Evolutionary conservation across 768 basidiomycete species (phyloP).

Genomic region (Agrocybe praecox): DNA sequence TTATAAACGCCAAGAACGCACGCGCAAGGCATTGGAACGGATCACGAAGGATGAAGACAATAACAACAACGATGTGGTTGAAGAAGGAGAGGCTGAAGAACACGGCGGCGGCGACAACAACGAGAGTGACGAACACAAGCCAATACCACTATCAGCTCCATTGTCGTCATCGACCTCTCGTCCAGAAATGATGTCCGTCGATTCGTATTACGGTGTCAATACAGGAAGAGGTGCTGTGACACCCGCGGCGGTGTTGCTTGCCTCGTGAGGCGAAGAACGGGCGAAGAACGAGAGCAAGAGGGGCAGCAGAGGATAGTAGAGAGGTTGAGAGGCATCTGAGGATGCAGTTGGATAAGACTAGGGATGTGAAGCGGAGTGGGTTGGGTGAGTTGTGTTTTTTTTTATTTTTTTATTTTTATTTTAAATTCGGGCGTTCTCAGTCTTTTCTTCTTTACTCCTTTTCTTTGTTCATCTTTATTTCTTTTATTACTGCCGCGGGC

Average conservation of each 20-base stretch:
- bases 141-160: too few relatives aligned
- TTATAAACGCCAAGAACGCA: slow-evolving; percentile 19
- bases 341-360: not conserved
- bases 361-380: not conserved
- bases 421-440: not conserved
- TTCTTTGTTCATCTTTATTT: too few relatives aligned
- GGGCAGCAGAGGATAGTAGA: not conserved
- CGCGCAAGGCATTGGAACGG: slow-evolving; percentile 26
- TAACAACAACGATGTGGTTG: not conserved
- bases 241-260: too few relatives aligned
- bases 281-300: not conserved
- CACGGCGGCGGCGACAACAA: not conserved
- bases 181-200: not conserved
- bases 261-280: too few relatives aligned
- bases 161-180: not conserved
- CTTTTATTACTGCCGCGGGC: too few relatives aligned
- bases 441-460: too few relatives aligned
- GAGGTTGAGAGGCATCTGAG: not conserved
- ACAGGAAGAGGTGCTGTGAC: not conserved
- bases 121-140: not conserved
- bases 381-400: not conserved
- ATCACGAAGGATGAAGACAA: slow-evolving; percentile 7
- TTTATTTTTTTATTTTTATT: not conserved
- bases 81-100: not conserved
- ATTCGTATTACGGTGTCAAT: not conserved